Base-by-base conservation (phyloP, 2,329 filamentous ascomycete species). In the Madurella mycetomatis region DNA sequence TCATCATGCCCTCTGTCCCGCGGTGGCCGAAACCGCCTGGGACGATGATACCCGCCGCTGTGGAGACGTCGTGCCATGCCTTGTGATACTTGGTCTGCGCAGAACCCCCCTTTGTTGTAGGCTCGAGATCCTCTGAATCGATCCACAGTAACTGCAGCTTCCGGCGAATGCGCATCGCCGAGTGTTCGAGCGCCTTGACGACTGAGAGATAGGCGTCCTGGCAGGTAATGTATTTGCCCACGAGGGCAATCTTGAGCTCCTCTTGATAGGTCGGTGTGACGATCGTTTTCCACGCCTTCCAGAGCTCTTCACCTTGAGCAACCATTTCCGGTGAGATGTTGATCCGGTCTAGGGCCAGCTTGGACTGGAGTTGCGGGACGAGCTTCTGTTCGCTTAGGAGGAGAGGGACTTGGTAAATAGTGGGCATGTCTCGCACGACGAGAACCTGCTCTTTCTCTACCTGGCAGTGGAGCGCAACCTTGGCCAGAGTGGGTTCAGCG, bases 331-430 rank as follows among this genome's bases (percentile, higher is more conserved):
- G 73, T 1, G 83, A 65, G 47, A 84, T 77, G 11, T 68, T 63
- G 45, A 86, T 65, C 16, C 73, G 69, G 57, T 88, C 80, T 11
- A 96, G 79, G 37, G 80, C 77, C 32, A 96, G 77, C 16, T 84
- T 78, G 16, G 79, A 73, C 39, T 78, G 79, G 51, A 97, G 76
- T n/a, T 84, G 80, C 12, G 77, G 71, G 9, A 92, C 75, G 1
- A 97, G 77, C 19, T 85, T 83, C 73, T 97, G 90, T 62, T 91
- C 80, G 63, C 92, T 83, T 13, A 97, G 85, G 19, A 97, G 86
- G n/a, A 96, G 78, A 1, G 94, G 94, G 2, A 97, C 92, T 61
- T 96, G 92, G 73, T 99, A 99, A 49, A 89, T 95, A 12, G 91
- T 91, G 17, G 86, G 79, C 72, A 97, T 90, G 69, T 97, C 87